Evolutionary conservation across 305 asterid species (phyloP), one percentile per base, ranked within the genome.

Genomic region (Fraxinus albicans): DNA sequence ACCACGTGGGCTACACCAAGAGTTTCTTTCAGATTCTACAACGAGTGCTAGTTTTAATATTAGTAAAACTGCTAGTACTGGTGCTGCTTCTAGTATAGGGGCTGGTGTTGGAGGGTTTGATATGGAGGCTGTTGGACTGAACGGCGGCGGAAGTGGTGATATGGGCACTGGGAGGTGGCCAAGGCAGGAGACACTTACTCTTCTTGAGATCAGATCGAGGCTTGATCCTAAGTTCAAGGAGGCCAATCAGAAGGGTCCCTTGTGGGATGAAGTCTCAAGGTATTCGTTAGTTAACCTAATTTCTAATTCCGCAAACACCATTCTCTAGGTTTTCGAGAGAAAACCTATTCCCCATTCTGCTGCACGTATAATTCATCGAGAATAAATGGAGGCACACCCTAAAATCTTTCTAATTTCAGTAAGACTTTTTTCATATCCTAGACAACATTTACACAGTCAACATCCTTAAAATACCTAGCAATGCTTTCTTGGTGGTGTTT

Each of bases 201-300:
- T 96, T n/a, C 97, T 96, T n/a, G 98, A 96, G 86, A 91, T 96
- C 87, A 91, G 99, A 88, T 95, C 99, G 80, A 89, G 90, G 80
- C 96, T 96, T 55, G 98, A 96, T 86, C 79, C 89, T 81, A 95
- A 91, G 90, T 96, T 96, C 88, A 96, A 96, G 79, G 99, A 94
- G 84, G 97, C 98, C 78, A 95, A 91, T 85, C 99, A 96, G 81
- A 96, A 96, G 78, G 98, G 98, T 12, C 99, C 98, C 21, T 82
- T 96, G 79, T 96, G 99, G 99, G 98, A 96, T 87, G 97, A 95
- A 85, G 94, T 96, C 85, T 95, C 99, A 50, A 95, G 97, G 99
- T 95, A 90, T 8, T 25, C 38, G 17, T 7, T 35, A 6, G 13
- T 55, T 13, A 78, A 77, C 82, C 83, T 83, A 83, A 58, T 76